Conservation (phyloP, 805 yeast species). For the Pichia occidentalis region DNA sequence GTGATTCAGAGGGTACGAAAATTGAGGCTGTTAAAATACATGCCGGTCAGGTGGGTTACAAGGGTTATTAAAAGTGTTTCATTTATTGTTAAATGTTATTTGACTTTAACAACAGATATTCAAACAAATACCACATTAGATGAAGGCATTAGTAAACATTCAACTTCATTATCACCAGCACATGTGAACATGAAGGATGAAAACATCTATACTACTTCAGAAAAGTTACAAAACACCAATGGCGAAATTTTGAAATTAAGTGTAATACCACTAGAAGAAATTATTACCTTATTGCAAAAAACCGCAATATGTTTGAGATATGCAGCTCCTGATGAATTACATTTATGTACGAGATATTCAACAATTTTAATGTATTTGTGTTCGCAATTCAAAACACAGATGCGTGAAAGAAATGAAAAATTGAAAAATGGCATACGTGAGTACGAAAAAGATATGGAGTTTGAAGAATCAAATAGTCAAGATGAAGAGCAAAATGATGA, state of each 20-base stretch:
- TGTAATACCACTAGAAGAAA: conserved; percentile 65
- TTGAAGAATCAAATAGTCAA: conserved; percentile 6
- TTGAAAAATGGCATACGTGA: conserved; percentile 9
- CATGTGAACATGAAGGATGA: background rate
- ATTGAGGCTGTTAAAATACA: conserved; percentile 56
- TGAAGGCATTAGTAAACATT: background rate
- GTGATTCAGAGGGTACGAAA: conserved; percentile 66
- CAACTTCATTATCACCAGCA: background rate
- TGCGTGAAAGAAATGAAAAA: conserved; percentile 17
- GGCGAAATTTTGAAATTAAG: conserved; percentile 42
- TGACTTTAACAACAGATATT: conserved; percentile 44
- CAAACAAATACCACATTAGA: conserved; percentile 11
- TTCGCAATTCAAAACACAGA: conserved; percentile 56
- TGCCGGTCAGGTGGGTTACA: conserved; percentile 92
- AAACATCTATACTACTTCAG: background rate
- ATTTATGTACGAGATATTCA: conserved; percentile 73
- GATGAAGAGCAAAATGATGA: background rate
- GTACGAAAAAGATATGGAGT: conserved; percentile 9
- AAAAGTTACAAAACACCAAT: conserved; percentile 6
- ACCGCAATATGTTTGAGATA: conserved; percentile 72
- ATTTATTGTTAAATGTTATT: conserved; percentile 78
- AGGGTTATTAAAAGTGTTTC: conserved; percentile 84
- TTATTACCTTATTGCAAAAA: conserved; percentile 56
- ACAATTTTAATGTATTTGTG: conserved; percentile 71
- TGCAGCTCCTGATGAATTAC: conserved; percentile 85